These are phyloP conservation scores for Rhododendron ferrugineum DNA, from an alignment of 148 eudicot genomes.

Conservation along the genomic window DNA sequence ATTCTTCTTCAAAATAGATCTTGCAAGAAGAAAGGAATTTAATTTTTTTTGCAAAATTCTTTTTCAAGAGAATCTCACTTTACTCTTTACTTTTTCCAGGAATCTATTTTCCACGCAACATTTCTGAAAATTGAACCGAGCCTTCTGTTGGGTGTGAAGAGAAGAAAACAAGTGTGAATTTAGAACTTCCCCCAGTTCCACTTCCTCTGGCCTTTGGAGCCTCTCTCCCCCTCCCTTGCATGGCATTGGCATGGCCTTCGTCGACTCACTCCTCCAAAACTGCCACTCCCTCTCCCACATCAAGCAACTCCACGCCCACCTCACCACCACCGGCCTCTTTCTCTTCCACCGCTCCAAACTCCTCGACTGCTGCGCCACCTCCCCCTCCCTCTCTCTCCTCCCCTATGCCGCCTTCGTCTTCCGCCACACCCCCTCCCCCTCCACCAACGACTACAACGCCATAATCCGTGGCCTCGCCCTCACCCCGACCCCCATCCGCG, in stretches of 20 bases:
- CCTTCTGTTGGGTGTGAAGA: too few species aligned
- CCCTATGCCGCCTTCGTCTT: slow-evolving; percentile 48
- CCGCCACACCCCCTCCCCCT: slow-evolving; percentile 36
- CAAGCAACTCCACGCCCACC: slow-evolving; percentile 65
- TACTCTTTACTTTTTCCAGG: too few species aligned
- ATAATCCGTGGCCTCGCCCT: slow-evolving; percentile 63
- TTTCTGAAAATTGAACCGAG: too few species aligned
- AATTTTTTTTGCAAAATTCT: too few species aligned
- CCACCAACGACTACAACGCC: slow-evolving; percentile 67
- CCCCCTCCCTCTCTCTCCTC: slow-evolving; percentile 38
- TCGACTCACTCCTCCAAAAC: slow-evolving; percentile 34
- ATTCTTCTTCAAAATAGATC: too few species aligned
- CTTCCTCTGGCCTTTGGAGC: too few species aligned
- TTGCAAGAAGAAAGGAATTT: too few species aligned
- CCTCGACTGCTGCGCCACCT: slow-evolving; percentile 51
- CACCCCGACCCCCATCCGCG: slow-evolving; percentile 35
- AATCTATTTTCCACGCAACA: too few species aligned
- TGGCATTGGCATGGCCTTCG: slow-evolving; percentile 23
- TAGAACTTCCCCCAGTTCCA: too few species aligned
- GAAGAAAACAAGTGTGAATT: too few species aligned
- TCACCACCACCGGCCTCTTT: slow-evolving; percentile 51
- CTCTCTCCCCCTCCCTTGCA: neutral
- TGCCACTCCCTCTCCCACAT: slow-evolving; percentile 51
- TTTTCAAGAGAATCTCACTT: too few species aligned
- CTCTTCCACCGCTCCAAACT: slow-evolving; percentile 42